A percentile compares a stretch with the other conserved stretches of the same genome.
Conservation (phyloP, 192 early-diverging fungal genomes). For the Lunasporangiospora selenospora region DNA sequence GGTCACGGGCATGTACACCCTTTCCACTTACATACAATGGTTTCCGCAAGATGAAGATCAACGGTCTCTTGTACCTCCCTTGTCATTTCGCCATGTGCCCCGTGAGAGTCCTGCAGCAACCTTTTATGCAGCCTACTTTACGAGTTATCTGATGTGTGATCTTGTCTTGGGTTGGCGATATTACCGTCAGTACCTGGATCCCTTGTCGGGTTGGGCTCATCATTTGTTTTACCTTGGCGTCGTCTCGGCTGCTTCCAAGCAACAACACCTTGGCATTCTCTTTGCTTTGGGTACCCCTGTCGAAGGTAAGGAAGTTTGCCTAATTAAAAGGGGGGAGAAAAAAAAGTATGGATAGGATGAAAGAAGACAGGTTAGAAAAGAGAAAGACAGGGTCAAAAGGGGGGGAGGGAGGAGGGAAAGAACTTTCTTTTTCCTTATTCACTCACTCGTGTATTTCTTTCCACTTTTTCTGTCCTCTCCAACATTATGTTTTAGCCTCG, state of each 20-base stretch:
- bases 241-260: conserved; percentile 16
- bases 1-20: conserved; percentile 31
- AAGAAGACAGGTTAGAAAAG: too few relatives aligned
- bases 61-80: neutral
- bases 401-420: too few relatives aligned
- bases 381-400: too few relatives aligned
- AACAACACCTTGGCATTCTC: conserved; percentile 23
- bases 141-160: conserved; percentile 40
- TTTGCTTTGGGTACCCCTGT: conserved; percentile 40
- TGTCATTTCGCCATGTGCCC: conserved; percentile 28
- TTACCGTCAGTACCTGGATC: conserved; percentile 32
- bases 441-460: too few relatives aligned
- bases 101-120: conserved; percentile 19
- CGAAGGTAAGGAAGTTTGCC: conserved; percentile 18
- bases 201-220: conserved; percentile 36
- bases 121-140: conserved; percentile 36
- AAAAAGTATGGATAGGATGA: too few relatives aligned
- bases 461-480: neutral
- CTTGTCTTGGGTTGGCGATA: conserved; percentile 23
- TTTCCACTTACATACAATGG: conserved; percentile 36
- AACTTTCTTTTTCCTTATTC: too few relatives aligned
- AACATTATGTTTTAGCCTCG: conserved; percentile 9
- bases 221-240: conserved; percentile 30
- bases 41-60: neutral
- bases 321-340: neutral